phyloP scores from a whole-genome alignment of 345 rosid species.

The Populus ilicifolia region DNA sequence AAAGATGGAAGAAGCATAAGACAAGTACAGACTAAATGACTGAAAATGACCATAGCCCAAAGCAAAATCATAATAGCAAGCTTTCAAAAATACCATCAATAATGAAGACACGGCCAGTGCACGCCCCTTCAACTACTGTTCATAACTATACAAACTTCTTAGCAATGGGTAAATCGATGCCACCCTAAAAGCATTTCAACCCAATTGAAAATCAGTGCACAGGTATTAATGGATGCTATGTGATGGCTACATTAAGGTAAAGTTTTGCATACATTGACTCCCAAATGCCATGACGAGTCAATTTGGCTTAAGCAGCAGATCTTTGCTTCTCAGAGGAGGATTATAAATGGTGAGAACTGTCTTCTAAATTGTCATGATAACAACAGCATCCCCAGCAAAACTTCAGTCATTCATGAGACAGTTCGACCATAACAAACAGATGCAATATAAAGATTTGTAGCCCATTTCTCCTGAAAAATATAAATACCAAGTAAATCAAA shows the following conservation, averaged over 20 bases:
- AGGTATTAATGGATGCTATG: conserved; percentile 36
- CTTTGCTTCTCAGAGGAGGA: conserved; percentile 25
- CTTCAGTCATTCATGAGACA: conserved; percentile 64
- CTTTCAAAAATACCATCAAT: conserved; percentile 11
- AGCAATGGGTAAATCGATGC: conserved; percentile 21
- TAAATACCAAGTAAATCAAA: not conserved
- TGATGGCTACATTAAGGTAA: conserved; percentile 32
- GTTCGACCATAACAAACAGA: conserved; percentile 95
- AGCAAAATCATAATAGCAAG: conserved; percentile 3
- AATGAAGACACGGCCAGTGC: conserved; percentile 10
- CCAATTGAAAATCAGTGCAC: conserved; percentile 41
- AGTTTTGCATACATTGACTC: conserved; percentile 43
- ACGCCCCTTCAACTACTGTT: conserved; percentile 34
- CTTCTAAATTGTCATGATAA: conserved; percentile 21
- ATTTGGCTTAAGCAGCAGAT: conserved; percentile 24
- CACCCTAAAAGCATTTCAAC: conserved; percentile 29
- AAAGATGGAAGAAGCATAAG: not conserved
- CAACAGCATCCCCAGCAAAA: conserved; percentile 31
- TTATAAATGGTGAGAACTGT: conserved; percentile 15
- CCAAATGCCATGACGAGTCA: conserved; percentile 30
- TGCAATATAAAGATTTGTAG: conserved; percentile 86
- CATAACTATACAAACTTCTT: conserved; percentile 31
- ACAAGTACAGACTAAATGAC: conserved; percentile 11
- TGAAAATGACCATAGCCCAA: conserved; percentile 7
- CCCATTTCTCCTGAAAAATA: conserved; percentile 85